Evolutionary conservation across 2,329 filamentous ascomycete genomes (phyloP).

Genomic region (Apiospora arundinis): DNA sequence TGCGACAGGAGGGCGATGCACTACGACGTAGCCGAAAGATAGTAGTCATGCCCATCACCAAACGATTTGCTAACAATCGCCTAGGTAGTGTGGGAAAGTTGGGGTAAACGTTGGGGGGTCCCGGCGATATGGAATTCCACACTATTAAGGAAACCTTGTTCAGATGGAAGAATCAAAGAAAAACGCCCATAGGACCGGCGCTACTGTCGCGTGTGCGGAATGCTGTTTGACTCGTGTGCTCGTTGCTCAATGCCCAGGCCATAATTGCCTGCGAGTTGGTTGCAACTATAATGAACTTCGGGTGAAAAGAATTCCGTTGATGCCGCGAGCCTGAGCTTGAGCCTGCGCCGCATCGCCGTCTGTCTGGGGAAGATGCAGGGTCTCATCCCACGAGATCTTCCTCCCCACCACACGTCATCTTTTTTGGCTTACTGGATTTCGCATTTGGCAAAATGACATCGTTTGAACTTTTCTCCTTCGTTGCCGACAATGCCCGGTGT

Average conservation of each 20-base stretch:
- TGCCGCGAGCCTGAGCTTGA: background rate
- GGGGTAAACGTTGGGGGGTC: conserved; percentile 3
- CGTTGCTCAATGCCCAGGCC: background rate
- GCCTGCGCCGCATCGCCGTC: background rate
- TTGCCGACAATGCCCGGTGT: background rate
- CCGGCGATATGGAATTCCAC: conserved; percentile 8
- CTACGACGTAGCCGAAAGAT: conserved; percentile 15
- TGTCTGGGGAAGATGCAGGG: conserved; percentile 18
- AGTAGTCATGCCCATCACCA: conserved; percentile 21
- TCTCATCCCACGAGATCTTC: conserved; percentile 12
- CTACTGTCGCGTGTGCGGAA: conserved; percentile 15
- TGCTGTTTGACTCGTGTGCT: background rate
- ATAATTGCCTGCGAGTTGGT: background rate
- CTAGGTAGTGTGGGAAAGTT: background rate
- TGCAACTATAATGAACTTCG: background rate
- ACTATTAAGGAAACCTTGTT: background rate
- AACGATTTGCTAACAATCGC: conserved; percentile 21
- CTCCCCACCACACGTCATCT: conserved; percentile 1
- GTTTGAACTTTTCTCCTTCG: background rate
- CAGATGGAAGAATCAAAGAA: background rate
- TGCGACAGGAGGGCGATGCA: background rate
- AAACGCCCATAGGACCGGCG: conserved; percentile 3
- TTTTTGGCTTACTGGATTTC: background rate
- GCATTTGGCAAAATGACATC: background rate
- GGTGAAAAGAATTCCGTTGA: background rate